phyloP scores from a whole-genome alignment of 164 flowering plant species.

The Houttuynia cordata region DNA sequence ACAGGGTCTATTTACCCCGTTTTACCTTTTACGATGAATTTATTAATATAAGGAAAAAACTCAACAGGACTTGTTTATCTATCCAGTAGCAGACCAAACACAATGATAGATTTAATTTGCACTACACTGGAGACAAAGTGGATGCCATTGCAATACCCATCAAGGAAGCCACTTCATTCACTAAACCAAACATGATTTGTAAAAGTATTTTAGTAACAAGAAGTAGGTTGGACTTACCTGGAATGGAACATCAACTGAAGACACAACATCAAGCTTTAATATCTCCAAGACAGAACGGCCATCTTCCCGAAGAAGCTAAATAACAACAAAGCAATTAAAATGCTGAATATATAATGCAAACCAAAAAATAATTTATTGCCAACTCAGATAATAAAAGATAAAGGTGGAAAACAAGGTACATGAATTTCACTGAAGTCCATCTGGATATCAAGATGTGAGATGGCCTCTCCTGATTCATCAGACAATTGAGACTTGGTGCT shows the following conservation, averaged over 20 bases:
- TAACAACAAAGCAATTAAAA: slow-evolving; percentile 8
- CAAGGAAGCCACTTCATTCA: not conserved
- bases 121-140: no score
- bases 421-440: slow-evolving; percentile 94
- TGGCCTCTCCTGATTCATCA: slow-evolving; percentile 84
- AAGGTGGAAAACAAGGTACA: slow-evolving; percentile 30
- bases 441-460: slow-evolving; percentile 72
- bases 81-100: no score
- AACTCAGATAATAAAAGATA: not conserved
- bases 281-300: slow-evolving; percentile 72
- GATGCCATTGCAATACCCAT: not conserved
- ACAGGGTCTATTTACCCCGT: no score
- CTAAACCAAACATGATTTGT: not conserved
- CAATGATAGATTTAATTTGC: no score
- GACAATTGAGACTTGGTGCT: slow-evolving; percentile 54
- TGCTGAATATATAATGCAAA: not conserved
- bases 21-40: no score
- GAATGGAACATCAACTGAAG: slow-evolving; percentile 58
- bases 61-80: no score
- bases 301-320: slow-evolving; percentile 81
- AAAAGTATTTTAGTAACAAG: not conserved
- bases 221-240: slow-evolving; percentile 33
- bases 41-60: no score
- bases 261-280: slow-evolving; percentile 62
- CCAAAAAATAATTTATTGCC: not conserved